Evolutionary conservation across 306 rosid genomes (phyloP), one percentile per base, ranked within the genome.

Genomic region (Quercus variabilis): DNA sequence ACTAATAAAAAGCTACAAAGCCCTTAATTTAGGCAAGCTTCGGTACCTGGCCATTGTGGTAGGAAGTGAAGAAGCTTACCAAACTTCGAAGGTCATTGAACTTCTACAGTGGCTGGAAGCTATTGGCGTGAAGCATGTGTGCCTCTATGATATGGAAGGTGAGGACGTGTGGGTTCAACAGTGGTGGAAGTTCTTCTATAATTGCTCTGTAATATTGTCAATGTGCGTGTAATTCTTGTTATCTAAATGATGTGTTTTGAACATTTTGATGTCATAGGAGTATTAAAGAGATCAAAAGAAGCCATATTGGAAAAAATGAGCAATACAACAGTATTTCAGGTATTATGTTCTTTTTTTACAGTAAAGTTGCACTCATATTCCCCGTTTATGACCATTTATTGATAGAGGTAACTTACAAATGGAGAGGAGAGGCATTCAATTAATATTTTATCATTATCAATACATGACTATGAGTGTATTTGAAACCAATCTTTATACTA

Each of bases 141-240:
- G 93, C 89, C 94, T 92, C 67, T 94, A 91, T 79, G 97, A 94
- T 74, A 81, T 81, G 85, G 92, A 91, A 80, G 98, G 98, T 94
- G 84, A 72, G 76, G 84, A 69, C 38, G 38, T 62, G 70, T 59
- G 68, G 60, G 72, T 76, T 59, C 55, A 76, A 70, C 78, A 60
- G 62, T 33, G 3, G 17, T 67, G 41, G 83, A 35, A 17, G 43
- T 78, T 77, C 73, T 76, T 69, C 74, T 82, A 74, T 35, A 38
- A 76, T 55, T 77, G 69, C 19, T 54, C 25, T 74, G 54, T 49
- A 72, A 21, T 75, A 55, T 67, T 76, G 67, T 68, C 38, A 64
- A 18, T 4, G 19, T 52, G 38, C 28, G 25, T 74, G 74, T 59
- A 25, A 57, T 52, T 79, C 56, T 54, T 26, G 14, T 69, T 49